phyloP scores from a whole-genome alignment of 306 rosid genomes.

The Ormosia semicastrata region DNA sequence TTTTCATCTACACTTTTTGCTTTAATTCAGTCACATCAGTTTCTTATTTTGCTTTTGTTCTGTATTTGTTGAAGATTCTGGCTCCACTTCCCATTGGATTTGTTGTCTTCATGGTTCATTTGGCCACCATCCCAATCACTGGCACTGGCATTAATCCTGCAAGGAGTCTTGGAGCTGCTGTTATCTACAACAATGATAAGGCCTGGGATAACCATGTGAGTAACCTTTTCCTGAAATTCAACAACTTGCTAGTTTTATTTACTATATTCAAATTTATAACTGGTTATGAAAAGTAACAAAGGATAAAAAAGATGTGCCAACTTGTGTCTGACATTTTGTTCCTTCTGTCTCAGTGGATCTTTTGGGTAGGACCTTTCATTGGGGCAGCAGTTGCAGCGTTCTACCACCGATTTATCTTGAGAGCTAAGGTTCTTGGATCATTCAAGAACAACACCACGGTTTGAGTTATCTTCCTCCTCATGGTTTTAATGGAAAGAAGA shows the following conservation, averaged over 20 bases:
- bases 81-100: constrained; percentile 83
- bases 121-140: constrained; percentile 76
- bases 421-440: constrained; percentile 70
- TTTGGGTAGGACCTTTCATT: constrained; percentile 74
- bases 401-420: constrained; percentile 74
- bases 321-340: background rate
- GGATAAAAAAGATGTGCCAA: background rate
- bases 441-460: constrained; percentile 61
- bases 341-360: constrained; percentile 56
- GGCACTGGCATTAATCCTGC: constrained; percentile 85
- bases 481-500: background rate
- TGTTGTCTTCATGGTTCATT: constrained; percentile 77
- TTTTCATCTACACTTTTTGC: background rate
- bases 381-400: constrained; percentile 85
- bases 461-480: constrained; percentile 17
- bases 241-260: background rate
- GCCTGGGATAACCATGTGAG: constrained; percentile 71
- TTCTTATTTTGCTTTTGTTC: background rate
- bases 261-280: background rate
- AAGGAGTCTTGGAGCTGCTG: constrained; percentile 76
- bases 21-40: background rate
- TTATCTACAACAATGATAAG: constrained; percentile 36
- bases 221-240: background rate
- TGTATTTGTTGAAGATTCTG: constrained; percentile 45
- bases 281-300: no score